Conservation (phyloP, 305 asterid species). For the Solanum hybrid region DNA sequence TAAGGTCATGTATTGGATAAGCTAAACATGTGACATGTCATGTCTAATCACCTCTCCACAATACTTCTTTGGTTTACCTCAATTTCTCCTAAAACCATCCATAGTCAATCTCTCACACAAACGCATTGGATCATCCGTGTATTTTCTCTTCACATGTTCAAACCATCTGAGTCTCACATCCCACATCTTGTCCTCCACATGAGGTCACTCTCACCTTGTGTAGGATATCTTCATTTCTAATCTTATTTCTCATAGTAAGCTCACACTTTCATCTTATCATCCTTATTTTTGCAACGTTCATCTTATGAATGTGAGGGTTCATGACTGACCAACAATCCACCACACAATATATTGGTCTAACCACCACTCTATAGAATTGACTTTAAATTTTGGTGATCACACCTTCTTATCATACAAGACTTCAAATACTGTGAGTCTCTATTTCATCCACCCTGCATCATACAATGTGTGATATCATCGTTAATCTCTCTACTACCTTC, state of each 20-base stretch:
- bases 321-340: not conserved
- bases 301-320: not conserved
- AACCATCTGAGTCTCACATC: not conserved
- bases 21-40: not conserved
- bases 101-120: not conserved
- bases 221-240: not conserved
- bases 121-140: not conserved
- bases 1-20: not conserved
- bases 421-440: not conserved
- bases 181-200: not conserved
- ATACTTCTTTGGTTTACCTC: not conserved
- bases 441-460: no score
- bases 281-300: not conserved
- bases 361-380: not conserved
- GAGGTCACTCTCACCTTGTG: not conserved
- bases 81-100: not conserved
- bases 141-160: not conserved
- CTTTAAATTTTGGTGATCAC: not conserved
- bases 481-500: not conserved
- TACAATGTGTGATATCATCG: no score
- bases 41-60: not conserved
- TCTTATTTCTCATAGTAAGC: no score
- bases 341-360: not conserved
- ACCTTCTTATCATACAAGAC: not conserved
- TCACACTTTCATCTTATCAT: not conserved